Base-by-base conservation (phyloP, 73 alveolate genomes). In the Stentor roeselii region DNA sequence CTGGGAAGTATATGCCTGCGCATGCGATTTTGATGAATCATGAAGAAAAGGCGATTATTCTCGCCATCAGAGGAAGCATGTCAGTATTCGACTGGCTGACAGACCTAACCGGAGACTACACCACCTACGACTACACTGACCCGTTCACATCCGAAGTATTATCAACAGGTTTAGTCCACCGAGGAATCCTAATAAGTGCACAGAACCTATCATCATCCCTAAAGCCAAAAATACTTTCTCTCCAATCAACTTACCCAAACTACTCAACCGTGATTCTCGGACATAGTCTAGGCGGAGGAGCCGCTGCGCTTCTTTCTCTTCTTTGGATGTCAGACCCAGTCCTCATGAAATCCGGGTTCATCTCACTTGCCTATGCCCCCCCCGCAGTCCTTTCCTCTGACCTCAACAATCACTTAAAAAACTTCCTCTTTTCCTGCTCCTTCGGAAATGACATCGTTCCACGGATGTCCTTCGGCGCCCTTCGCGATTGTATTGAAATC, bases 281-380 rank as follows among this genome's bases (percentile, higher is more conserved):
- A 30, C 80, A 67, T 2, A 67, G 80, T 2, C 80, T 67, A 0
- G 80, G 80, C 11, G 80, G 42, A 1, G 80, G 80, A 1, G n/a
- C 80, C 80, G 14, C 80, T 21, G 80, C 80, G 21, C 37, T 67
- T 21, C 21, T 67, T 27, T 21, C 41, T 32, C 41, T 67, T 27
- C n/a, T 67, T 32, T 67, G 80, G 80, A 67, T 67, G 80, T 67
- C 80, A 67, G 80, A 67, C 41, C 80, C 80, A 27, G 80, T 27
- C 41, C 21, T 67, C 0, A 67, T 67, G 80, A 30, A 27, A 67
- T 27, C 15, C 1, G 80, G 80, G 37, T 67, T 67, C 41, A n/a
- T 21, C 11, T 36, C 50, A 21, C 34, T 67, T 67, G 80, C 80
- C 34, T 67, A 67, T 67, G 80, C 80, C 80, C 80, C 80, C 34